Evolutionary conservation across 495 filamentous ascomycete species (phyloP), one percentile per base, ranked within the genome.

Genomic region (Staphylotrichum tortipilum): DNA sequence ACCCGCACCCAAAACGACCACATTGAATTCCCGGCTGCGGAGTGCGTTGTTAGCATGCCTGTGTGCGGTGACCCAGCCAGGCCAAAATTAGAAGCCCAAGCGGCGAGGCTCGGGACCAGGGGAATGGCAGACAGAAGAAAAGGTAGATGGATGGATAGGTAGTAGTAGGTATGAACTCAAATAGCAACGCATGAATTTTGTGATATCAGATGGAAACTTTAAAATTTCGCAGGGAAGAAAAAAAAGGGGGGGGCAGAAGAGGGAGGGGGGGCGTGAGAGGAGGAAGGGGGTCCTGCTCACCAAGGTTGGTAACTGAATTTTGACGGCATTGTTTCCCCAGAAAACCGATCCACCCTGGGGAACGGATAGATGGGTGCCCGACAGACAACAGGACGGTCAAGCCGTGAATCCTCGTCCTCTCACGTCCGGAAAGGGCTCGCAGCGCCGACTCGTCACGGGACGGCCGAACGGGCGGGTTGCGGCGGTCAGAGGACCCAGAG

Each of bases 1-100:
- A 66, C 63, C 64, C 55, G 64, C 54, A 51, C 64, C 64, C 17
- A 66, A 50, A 19, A 66, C 64, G 36, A 66, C 64, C 30, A 65
- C 60, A 55, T 66, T 50, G 49, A 61, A 65, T 56, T 66, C 64
- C 36, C 61, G 64, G 22, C 61, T 64, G 36, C 9, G 18, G 3
- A 44, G 15, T 3, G 11, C 23, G 11, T 7, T 34, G 42, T 56
- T 51, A 61, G 52, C 47, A 31, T 38, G 24, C 6, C 11, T 40
- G 37, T 22, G 38, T 24, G 7, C 2, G 6, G 3, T 17, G 26
- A 15, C 15, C 24, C 3, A 3, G 38, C 10, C 11, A 43, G 40
- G 24, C 4, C 1, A 17, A 29, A 4, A 28, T n/a, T n/a, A n/a
- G n/a, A n/a, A n/a, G n/a, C n/a, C n/a, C n/a, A n/a, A n/a, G n/a